Percentiles rank a stretch among this genome's conserved stretches.
These are phyloP conservation scores for Exsudoporus floridanus DNA, from an alignment of 1,284 basidiomycete genomes.

Conservation along the genomic window DNA sequence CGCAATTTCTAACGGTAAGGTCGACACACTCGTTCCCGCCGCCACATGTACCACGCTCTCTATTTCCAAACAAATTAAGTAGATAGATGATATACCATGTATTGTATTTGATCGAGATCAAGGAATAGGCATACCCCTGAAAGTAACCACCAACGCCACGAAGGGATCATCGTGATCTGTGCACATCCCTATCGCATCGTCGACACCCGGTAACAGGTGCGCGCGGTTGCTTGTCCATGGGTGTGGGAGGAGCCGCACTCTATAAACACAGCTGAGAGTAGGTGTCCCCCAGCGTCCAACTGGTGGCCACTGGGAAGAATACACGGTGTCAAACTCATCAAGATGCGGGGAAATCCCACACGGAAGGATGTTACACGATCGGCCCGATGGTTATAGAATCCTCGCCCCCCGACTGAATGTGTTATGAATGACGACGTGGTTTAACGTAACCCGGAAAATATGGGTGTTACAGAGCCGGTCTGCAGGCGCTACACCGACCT, in stretches of 20 bases:
- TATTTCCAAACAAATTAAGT: background rate
- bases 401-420: background rate
- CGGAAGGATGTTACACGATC: slow-evolving; percentile 5
- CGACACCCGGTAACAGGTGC: background rate
- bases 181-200: background rate
- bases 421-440: background rate
- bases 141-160: background rate
- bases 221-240: background rate
- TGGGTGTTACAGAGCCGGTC: background rate
- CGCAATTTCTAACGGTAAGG: background rate
- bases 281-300: background rate
- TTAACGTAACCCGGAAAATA: too few species aligned
- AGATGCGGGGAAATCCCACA: background rate
- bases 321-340: background rate
- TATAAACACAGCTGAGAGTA: background rate
- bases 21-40: background rate
- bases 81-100: background rate
- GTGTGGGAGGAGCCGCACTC: background rate
- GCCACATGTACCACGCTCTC: too few species aligned
- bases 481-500: background rate
- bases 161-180: background rate
- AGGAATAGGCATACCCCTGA: background rate
- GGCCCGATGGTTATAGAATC: background rate
- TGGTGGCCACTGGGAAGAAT: background rate
- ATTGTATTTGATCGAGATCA: slow-evolving; percentile 8